phyloP scores from a whole-genome alignment of 2,329 filamentous ascomycete species.

The Hansfordia pulvinata region DNA sequence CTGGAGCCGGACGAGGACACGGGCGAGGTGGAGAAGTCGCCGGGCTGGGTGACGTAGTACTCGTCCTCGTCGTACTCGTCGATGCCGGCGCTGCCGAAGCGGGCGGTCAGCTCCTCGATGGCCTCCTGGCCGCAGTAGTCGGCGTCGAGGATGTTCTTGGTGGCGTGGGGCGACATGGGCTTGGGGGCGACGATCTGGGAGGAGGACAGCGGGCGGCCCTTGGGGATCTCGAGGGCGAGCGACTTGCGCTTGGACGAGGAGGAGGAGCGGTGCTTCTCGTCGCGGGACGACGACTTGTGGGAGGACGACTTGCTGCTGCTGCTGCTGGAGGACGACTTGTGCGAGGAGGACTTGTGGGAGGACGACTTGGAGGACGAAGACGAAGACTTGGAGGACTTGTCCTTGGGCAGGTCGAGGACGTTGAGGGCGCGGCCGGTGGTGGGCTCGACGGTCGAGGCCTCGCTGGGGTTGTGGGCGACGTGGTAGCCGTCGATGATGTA shows the following conservation, averaged over 20 bases:
- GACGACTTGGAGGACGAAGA: conserved; percentile 27
- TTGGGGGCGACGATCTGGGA: conserved; percentile 86
- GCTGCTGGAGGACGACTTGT: no score
- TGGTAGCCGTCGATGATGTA: conserved; percentile 99
- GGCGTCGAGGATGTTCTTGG: conserved; percentile 71
- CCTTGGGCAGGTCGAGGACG: conserved; percentile 80
- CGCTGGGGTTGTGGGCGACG: conserved; percentile 88
- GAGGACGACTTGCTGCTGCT: conserved; percentile 27
- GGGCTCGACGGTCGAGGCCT: conserved; percentile 80
- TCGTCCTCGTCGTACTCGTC: conserved; percentile 43
- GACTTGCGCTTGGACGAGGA: conserved; percentile 33
- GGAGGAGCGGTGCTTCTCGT: conserved; percentile 31
- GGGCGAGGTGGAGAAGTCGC: conserved; percentile 42
- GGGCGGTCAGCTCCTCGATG: conserved; percentile 66
- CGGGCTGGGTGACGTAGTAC: no score
- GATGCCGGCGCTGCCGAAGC: conserved; percentile 51
- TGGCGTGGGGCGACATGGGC: conserved; percentile 77
- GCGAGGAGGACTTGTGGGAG: conserved; percentile 30
- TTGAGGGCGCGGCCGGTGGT: conserved; percentile 96
- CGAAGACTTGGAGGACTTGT: conserved; percentile 24
- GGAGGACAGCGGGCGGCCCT: conserved; percentile 76
- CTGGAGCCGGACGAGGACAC: conserved; percentile 58
- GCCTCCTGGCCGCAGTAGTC: conserved; percentile 62
- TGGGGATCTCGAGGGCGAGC: conserved; percentile 57
- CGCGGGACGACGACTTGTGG: conserved; percentile 22